phyloP scores from a whole-genome alignment of 2,329 filamentous ascomycete genomes.

The Pseudogymnoascus sp. region DNA sequence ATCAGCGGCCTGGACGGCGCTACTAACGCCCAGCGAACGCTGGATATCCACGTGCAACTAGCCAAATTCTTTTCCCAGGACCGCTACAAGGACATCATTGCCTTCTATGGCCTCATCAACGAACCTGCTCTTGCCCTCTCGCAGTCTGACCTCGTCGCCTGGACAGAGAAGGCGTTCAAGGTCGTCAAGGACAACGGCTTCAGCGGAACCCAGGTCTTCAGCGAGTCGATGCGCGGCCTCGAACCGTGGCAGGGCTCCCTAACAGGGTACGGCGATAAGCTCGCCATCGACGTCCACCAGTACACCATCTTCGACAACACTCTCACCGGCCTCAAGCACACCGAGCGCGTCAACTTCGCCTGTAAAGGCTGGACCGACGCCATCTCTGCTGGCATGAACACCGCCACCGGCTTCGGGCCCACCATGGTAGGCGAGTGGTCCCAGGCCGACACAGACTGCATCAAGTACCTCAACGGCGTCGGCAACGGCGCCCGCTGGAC shows the following conservation, averaged over 20 bases:
- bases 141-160: conserved; percentile 60
- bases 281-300: conserved; percentile 92
- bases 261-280: conserved; percentile 54
- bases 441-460: conserved; percentile 94
- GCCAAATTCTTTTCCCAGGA: conserved; percentile 90
- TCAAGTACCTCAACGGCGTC: conserved; percentile 80
- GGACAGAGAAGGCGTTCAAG: conserved; percentile 69
- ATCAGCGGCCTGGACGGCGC: conserved; percentile 78
- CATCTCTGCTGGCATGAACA: conserved; percentile 64
- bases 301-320: conserved; percentile 96
- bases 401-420: conserved; percentile 74
- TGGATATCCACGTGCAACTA: conserved; percentile 80
- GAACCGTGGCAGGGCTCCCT: conserved; percentile 85
- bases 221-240: conserved; percentile 90
- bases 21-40: conserved; percentile 69
- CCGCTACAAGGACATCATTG: conserved; percentile 84
- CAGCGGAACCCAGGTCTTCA: conserved; percentile 69
- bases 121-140: conserved; percentile 80
- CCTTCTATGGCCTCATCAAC: conserved; percentile 90
- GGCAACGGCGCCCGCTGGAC: conserved; percentile 85
- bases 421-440: conserved; percentile 97
- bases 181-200: conserved; percentile 73
- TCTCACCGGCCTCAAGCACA: conserved; percentile 75
- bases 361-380: conserved; percentile 83
- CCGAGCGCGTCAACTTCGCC: conserved; percentile 77